A percentile compares a stretch with the other conserved stretches of the same genome.
phyloP scores from a whole-genome alignment of 371 early-diverging fungal genomes.

The Parasitella parasitica region DNA sequence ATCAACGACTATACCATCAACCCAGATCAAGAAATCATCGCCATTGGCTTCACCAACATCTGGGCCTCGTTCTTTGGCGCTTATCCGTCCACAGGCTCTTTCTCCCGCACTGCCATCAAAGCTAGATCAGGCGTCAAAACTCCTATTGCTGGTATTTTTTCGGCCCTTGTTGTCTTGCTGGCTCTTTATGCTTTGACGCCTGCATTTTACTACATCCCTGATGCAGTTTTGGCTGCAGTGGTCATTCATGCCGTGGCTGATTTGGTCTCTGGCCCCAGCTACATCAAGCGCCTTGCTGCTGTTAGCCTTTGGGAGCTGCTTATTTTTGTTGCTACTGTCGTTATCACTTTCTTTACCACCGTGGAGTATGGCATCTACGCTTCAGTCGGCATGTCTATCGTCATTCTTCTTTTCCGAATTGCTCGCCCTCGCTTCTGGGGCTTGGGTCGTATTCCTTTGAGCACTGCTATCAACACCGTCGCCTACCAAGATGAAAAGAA shows the following conservation, averaged over 20 bases:
- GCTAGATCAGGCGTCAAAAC: slow-evolving; percentile 78
- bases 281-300: slow-evolving; percentile 36
- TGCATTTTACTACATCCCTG: slow-evolving; percentile 84
- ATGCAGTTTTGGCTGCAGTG: slow-evolving; percentile 74
- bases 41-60: slow-evolving; percentile 82
- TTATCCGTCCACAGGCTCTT: slow-evolving; percentile 52
- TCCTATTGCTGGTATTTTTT: slow-evolving; percentile 79
- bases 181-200: slow-evolving; percentile 79
- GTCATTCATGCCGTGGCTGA: slow-evolving; percentile 75
- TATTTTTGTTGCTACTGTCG: slow-evolving; percentile 50
- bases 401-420: slow-evolving; percentile 66
- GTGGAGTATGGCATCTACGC: slow-evolving; percentile 73
- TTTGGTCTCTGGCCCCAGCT: slow-evolving; percentile 44
- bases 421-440: slow-evolving; percentile 65
- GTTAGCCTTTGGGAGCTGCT: slow-evolving; percentile 58
- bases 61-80: slow-evolving; percentile 78
- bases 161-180: slow-evolving; percentile 73
- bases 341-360: slow-evolving; percentile 68
- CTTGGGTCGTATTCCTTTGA: slow-evolving; percentile 42
- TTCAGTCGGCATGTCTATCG: slow-evolving; percentile 61
- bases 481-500: slow-evolving; percentile 6
- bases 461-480: neutral
- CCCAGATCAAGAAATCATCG: slow-evolving; percentile 83
- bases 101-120: slow-evolving; percentile 71
- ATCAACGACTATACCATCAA: slow-evolving; percentile 65